Percentiles rank a stretch among this genome's conserved stretches.
These are phyloP conservation scores for Plantago coronopus DNA, from an alignment of 305 asterid species.

Conservation along the genomic window DNA sequence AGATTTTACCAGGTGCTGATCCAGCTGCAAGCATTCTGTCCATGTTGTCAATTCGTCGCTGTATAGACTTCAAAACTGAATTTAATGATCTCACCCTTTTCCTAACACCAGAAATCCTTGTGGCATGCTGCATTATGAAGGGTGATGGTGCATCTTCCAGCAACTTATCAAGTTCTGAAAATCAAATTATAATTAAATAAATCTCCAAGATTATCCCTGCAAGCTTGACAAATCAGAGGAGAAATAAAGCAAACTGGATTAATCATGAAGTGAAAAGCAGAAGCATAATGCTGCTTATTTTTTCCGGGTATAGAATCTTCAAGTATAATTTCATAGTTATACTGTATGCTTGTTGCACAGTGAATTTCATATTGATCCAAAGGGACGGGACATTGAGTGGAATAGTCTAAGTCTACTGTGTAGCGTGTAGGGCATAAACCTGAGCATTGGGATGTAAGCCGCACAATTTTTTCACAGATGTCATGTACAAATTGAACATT, in stretches of 20 bases:
- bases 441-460: no score
- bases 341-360: no score
- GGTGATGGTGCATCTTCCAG: constrained; percentile 88
- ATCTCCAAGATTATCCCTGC: not conserved
- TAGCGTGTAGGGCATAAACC: no score
- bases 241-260: not conserved
- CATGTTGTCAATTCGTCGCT: constrained; percentile 65
- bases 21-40: constrained; percentile 62
- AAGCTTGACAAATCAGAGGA: not conserved
- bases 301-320: not conserved
- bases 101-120: constrained; percentile 68
- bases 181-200: constrained; percentile 16
- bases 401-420: no score
- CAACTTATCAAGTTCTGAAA: constrained; percentile 83
- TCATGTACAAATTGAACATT: no score
- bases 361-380: no score
- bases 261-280: not conserved
- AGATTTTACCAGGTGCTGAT: constrained; percentile 37
- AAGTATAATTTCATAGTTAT: not conserved
- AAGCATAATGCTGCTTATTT: not conserved
- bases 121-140: constrained; percentile 73
- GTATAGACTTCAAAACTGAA: constrained; percentile 67
- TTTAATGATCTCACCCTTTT: constrained; percentile 59
- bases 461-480: no score
- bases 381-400: no score